Evolutionary conservation across 768 basidiomycete species (phyloP), one percentile per base, ranked within the genome.

Genomic region (Rhodotorula graminis): DNA sequence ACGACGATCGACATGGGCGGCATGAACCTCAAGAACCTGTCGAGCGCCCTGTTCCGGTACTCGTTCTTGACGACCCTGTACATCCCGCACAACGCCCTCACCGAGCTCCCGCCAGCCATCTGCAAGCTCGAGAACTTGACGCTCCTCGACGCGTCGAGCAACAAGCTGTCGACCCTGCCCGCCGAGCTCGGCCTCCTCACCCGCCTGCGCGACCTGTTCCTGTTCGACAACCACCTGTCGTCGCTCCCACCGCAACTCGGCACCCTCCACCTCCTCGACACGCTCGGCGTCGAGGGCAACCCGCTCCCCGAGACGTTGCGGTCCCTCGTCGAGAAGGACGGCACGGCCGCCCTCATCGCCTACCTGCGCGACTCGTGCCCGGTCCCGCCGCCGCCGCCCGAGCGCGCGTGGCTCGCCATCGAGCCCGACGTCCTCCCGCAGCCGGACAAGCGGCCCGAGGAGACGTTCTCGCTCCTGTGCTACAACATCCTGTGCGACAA

Each of bases 401-500:
- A 88, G 62, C 88, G 96, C 37, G 76, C 84, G 37, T 93, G 92
- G 91, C 75, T 83, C 53, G 60, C 72, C 42, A 69, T 78, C 71
- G 77, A 76, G 55, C 64, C 69, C 49, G 76, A 65, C 80, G 87
- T 62, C 40, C 58, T 78, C 58, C 75, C 76, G 19, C 72, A 61
- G 23, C 57, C 78, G 11, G 73, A 66, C 58, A 90, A 92, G 78
- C 85, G 88, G 27, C 83, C 84, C 40, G 81, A 86, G 27, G 93
- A 97, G 81, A 87, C 86, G 4, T 88, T 95, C 82, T 89, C 86
- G 61, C 85, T 91, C 44, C 83, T 97, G 27, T 90, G 86, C 80
- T 97, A 92, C 85, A 99, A 99, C 82, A 93, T 98, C 73, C 87
- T 99, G 19, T 94, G 91, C 81, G 91, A 95, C 79, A 87, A 87